A percentile compares a stretch with the other conserved stretches of the same genome.
Conservation (phyloP, 441 rosid species). For the Pelargonium fulgidum region DNA sequence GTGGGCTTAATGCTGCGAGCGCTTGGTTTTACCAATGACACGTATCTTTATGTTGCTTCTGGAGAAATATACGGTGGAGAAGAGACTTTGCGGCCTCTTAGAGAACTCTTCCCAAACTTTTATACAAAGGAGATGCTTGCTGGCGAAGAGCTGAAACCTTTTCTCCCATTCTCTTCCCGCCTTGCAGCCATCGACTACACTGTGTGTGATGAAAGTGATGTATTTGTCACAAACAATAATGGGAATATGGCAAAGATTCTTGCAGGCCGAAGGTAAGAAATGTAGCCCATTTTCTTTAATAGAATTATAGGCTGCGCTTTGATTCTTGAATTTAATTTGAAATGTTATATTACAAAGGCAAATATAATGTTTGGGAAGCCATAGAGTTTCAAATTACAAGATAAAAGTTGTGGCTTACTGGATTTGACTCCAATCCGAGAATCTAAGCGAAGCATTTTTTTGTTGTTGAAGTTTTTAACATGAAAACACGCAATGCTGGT, state of each 20-base stretch:
- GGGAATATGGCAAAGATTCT: constrained; percentile 99
- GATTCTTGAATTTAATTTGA: too few species aligned
- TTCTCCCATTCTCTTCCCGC: constrained; percentile 79
- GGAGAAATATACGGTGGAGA: constrained; percentile 98
- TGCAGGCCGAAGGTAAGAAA: constrained; percentile 87
- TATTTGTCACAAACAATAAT: constrained; percentile 84
- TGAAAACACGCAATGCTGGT: too few species aligned
- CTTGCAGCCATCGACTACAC: constrained; percentile 92
- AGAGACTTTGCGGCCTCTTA: constrained; percentile 69
- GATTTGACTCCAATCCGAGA: too few species aligned
- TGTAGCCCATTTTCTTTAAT: constrained; percentile 16
- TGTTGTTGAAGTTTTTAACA: too few species aligned
- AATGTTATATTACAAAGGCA: too few species aligned
- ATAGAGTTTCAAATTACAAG: too few species aligned
- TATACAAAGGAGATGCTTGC: constrained; percentile 94
- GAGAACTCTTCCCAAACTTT: constrained; percentile 85
- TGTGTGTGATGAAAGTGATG: constrained; percentile 87
- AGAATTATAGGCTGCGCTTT: not conserved
- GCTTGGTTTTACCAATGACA: constrained; percentile 81
- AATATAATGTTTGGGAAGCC: too few species aligned
- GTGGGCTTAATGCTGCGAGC: constrained; percentile 93
- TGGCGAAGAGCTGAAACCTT: constrained; percentile 59
- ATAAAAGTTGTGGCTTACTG: too few species aligned
- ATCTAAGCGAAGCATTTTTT: too few species aligned
- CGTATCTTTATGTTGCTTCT: constrained; percentile 85